These are phyloP conservation scores for Lachnellula hyalina DNA, from an alignment of 2,329 filamentous ascomycete species.

Conservation along the genomic window DNA sequence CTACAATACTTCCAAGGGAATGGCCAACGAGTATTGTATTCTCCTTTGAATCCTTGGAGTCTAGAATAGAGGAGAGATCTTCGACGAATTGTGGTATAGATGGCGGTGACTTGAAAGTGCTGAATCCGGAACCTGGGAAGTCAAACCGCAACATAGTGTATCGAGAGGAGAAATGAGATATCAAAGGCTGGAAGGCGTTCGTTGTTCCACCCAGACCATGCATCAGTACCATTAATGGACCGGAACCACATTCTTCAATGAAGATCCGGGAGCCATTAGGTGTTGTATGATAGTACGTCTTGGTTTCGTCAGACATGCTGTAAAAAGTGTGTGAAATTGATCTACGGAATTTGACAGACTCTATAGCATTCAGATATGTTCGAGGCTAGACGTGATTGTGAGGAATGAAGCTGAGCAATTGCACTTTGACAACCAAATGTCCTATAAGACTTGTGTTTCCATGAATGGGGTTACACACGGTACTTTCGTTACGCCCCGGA, in stretches of 20 bases:
- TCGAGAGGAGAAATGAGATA: slow-evolving; percentile 13
- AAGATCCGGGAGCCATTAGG: slow-evolving; percentile 24
- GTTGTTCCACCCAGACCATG: slow-evolving; percentile 25
- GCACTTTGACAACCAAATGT: background rate
- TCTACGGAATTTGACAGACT: no score
- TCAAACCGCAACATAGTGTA: slow-evolving; percentile 20
- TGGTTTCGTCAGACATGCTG: slow-evolving; percentile 16
- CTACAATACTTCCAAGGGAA: slow-evolving; percentile 34
- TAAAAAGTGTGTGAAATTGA: background rate
- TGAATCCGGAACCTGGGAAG: slow-evolving; percentile 17
- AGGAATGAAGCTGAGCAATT: background rate
- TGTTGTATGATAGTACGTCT: slow-evolving; percentile 28
- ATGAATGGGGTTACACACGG: no score
- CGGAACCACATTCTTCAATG: slow-evolving; percentile 16
- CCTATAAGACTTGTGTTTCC: no score
- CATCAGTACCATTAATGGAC: slow-evolving; percentile 30
- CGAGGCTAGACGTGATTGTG: background rate
- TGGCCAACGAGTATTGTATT: slow-evolving; percentile 31
- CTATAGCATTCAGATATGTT: no score
- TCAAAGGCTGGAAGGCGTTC: slow-evolving; percentile 17
- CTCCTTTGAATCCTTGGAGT: slow-evolving; percentile 2
- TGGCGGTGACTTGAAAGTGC: slow-evolving; percentile 14
- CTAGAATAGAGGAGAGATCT: slow-evolving; percentile 12
- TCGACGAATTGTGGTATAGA: slow-evolving; percentile 14
- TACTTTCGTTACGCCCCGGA: slow-evolving; percentile 11